phyloP scores from a whole-genome alignment of 169 alveolate genomes.

The Cryptosporidium tyzzeri region DNA sequence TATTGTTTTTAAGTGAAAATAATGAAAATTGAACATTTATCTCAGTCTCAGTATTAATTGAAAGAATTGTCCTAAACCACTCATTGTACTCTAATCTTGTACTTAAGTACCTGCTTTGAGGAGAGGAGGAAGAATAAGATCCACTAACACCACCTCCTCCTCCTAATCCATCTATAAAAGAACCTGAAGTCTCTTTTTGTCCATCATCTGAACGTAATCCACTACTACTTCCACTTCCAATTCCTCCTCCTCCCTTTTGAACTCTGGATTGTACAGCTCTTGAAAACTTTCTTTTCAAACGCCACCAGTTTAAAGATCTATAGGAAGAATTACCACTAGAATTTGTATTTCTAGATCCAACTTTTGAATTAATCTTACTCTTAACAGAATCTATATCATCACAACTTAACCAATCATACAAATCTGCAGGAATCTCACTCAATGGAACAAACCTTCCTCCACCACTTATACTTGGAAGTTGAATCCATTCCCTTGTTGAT shows the following conservation, averaged over 20 bases:
- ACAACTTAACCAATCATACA: conserved; percentile 64
- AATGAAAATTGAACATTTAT: conserved; percentile 77
- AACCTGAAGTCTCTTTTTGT: neutral
- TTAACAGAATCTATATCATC: neutral
- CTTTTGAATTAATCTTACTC: neutral
- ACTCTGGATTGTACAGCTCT: neutral
- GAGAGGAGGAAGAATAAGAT: neutral
- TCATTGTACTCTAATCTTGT: conserved; percentile 52
- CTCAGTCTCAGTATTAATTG: conserved; percentile 76
- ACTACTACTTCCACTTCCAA: no score
- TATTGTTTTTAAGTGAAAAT: conserved; percentile 77
- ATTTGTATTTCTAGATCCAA: conserved; percentile 17
- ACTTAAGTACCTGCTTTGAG: neutral
- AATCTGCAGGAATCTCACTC: conserved; percentile 61
- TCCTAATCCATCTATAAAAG: conserved; percentile 8
- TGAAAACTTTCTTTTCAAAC: conserved; percentile 27
- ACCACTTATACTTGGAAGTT: conserved; percentile 57
- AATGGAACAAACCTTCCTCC: conserved; percentile 58
- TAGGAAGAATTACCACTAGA: neutral
- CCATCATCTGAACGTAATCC: neutral
- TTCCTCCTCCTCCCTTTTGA: no score
- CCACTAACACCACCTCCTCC: neutral
- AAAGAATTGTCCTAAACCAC: conserved; percentile 73
- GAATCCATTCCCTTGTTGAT: conserved; percentile 58
- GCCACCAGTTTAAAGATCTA: conserved; percentile 57